Base-by-base conservation (phyloP, 257 asterid species). In the Handroanthus guayacan region DNA sequence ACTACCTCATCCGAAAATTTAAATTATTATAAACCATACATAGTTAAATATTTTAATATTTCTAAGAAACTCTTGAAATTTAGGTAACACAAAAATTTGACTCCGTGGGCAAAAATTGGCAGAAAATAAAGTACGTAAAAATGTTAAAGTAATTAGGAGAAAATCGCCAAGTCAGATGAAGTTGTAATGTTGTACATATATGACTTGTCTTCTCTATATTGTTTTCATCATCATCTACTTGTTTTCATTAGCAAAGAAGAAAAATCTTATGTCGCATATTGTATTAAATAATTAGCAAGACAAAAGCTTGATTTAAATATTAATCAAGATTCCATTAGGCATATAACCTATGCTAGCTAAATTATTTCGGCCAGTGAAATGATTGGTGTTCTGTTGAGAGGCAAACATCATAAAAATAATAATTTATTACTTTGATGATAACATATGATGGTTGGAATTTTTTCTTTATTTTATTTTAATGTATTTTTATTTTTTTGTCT, bases 181-280 rank as follows among this genome's bases (percentile, higher is more conserved):
- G 38, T 44, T 80, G 74, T 80, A 47, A 47, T 8, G 52, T 47
- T 51, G 57, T 51, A 12, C 14, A 55, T 47, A 63, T 52, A 62
- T 13, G 4, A 38, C 50, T 75, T 71, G 81, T 66, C 75, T 70
- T 77, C 51, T 34, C 60, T 55, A 17, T 70, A 62, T 86, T 76
- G 82, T 62, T 82, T 82, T 85, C 72, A 78, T 85, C 91, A 84
- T 80, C 86, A 78, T 86, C 85, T 74, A 75, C 80, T 89, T 85
- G 91, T 80, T 80, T 62, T 60, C 79, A 82, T 82, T 82, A 71
- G 80, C 79, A 57, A 69, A 71, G 58, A 60, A 17, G 71, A 57
- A 43, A 71, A 38, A 62, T 44, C 67, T 70, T 47, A 71, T 11
- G 25, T 20, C 57, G 57, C 20, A 25, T 5, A 8, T 41, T 8